Percentiles rank a stretch among this genome's conserved stretches.
These are phyloP conservation scores for Melaleuca alternifolia DNA, from an alignment of 345 rosid genomes.

Conservation along the genomic window DNA sequence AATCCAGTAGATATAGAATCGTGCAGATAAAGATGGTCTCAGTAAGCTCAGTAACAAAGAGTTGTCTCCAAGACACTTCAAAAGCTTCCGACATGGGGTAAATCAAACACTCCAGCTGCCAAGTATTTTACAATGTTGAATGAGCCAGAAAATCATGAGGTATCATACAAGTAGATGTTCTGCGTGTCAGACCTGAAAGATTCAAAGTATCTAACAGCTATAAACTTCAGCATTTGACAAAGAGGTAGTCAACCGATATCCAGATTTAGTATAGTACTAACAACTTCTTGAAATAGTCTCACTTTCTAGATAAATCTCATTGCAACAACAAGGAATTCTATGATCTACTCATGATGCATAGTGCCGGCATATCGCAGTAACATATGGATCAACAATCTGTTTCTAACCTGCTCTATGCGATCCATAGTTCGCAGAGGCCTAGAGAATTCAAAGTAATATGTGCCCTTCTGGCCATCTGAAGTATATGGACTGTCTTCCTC, in stretches of 20 bases:
- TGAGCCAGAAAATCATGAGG: background rate
- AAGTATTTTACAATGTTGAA: background rate
- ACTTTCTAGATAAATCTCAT: background rate
- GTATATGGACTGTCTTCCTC: constrained; percentile 88
- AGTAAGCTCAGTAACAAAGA: background rate
- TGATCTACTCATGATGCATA: background rate
- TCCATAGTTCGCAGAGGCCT: constrained; percentile 92
- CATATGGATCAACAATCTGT: constrained; percentile 3
- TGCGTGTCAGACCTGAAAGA: background rate
- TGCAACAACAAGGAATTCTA: background rate
- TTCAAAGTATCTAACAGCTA: background rate
- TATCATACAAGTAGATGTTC: background rate
- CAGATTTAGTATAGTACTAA: background rate
- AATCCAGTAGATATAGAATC: background rate
- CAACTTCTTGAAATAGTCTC: background rate
- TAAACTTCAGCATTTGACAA: background rate
- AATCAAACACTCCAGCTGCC: background rate
- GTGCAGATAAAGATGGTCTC: background rate
- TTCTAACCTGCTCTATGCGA: constrained; percentile 77
- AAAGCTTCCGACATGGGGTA: background rate
- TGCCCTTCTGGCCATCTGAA: constrained; percentile 58
- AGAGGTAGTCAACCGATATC: background rate
- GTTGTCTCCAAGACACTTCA: background rate
- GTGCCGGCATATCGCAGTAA: background rate
- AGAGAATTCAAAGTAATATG: constrained; percentile 79